Evolutionary conservation across 768 basidiomycete genomes (phyloP), one percentile per base, ranked within the genome.

Genomic region (Boletus rubropictus): DNA sequence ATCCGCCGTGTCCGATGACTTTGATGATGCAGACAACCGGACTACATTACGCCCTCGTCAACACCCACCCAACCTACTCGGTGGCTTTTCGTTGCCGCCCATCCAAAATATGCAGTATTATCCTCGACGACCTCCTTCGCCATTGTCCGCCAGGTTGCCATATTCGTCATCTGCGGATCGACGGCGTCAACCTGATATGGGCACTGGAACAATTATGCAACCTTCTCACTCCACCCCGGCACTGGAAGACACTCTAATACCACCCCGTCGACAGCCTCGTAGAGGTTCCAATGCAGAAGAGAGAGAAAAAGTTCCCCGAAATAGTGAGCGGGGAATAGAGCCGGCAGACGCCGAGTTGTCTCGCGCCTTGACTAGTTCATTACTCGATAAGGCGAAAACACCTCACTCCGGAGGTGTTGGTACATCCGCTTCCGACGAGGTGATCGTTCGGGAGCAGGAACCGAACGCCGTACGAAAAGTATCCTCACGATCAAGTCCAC

Each of bases 11-110:
- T 74, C 71, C 38, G 72, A 74, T 55, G 86, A 86, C 61, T 64
- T 79, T 41, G 83, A 87, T 39, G 74, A 77, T 61, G 69, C 69
- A 39, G 82, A 81, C 27, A 61, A 58, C 69, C 75, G 49, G 74
- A 80, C 44, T 31, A 69, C 73, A 29, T 56, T 74, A 29, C 72
- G 77, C 35, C 66, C 74, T 28, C 66, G 70, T 33, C 67, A 71
- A 43, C 56, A 49, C 44, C 24, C 40, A 14, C 56, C 68, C 11
- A 57, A 62, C 57, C 44, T 58, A 49, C 50, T 56, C 43, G 46
- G 54, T 62, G 44, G 51, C 64, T 72, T 50, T 58, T 59, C 42
- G 10, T 44, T 49, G 1, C 27, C 61, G n/a, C 74, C 78, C 21
- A 69, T 77, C 29, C 68, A 67, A 17, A 61, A 48, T 52, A 60